phyloP scores from a whole-genome alignment of 257 asterid genomes.

The Solanum clarkiae region DNA sequence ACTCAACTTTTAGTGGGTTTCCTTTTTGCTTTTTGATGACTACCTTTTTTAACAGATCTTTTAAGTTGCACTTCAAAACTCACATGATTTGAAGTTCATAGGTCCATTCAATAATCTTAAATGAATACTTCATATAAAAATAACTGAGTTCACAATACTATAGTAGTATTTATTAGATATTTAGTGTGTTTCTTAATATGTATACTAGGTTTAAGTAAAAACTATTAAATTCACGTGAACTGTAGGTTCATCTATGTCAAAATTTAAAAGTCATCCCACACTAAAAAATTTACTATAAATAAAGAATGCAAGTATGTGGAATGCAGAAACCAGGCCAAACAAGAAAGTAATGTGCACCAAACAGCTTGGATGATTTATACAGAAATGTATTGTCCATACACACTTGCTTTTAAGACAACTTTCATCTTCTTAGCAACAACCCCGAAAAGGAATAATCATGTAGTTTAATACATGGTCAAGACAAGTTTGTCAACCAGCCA shows the following conservation, averaged over 20 bases:
- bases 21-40: not conserved
- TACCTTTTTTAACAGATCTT: not conserved
- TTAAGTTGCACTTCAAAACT: not conserved
- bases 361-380: not conserved
- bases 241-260: not conserved
- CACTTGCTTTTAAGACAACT: not conserved
- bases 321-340: not conserved
- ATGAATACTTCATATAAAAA: not conserved
- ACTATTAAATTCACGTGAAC: not conserved
- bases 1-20: not conserved
- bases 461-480: not conserved
- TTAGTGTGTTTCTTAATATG: not conserved
- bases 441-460: not conserved
- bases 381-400: not conserved
- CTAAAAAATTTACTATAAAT: not conserved
- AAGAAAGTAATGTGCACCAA: not conserved
- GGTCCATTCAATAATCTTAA: not conserved
- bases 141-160: not conserved
- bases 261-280: not conserved
- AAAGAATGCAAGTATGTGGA: not conserved
- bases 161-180: not conserved
- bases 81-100: not conserved
- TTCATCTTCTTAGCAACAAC: not conserved
- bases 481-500: not conserved
- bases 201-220: not conserved